Conservation (phyloP, 768 basidiomycete genomes). For the Leccinellum albellum region DNA sequence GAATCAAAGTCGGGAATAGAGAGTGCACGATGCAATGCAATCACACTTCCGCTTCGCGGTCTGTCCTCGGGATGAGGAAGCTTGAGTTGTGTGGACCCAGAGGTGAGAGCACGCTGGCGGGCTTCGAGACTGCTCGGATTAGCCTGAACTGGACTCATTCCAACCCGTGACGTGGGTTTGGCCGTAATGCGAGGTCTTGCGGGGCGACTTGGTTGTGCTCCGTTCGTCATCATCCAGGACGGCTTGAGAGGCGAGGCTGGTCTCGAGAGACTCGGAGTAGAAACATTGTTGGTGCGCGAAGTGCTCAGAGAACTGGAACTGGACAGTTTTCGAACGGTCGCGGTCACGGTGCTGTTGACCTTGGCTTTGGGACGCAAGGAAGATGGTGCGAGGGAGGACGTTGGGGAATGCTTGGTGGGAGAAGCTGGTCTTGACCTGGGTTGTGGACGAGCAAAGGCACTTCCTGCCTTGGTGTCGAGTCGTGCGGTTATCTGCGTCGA, state of each 20-base stretch:
- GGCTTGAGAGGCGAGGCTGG: constrained; percentile 38
- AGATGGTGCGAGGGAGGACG: constrained; percentile 26
- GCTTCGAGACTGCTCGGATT: constrained; percentile 17
- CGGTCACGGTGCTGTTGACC: constrained; percentile 55
- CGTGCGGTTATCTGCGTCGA: constrained; percentile 50
- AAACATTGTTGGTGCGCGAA: constrained; percentile 22
- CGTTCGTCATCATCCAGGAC: constrained; percentile 33
- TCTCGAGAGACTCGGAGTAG: constrained; percentile 42
- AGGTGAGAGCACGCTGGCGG: constrained; percentile 31
- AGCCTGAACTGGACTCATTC: constrained; percentile 5
- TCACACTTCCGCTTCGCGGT: constrained; percentile 30
- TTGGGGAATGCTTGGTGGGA: constrained; percentile 38
- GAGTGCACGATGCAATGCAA: constrained; percentile 23
- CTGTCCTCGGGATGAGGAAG: constrained; percentile 31
- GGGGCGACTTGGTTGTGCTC: constrained; percentile 23
- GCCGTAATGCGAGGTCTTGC: constrained; percentile 24
- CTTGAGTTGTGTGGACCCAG: constrained; percentile 21
- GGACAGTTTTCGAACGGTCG: constrained; percentile 33
- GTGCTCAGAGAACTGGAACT: constrained; percentile 20
- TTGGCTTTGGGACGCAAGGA: constrained; percentile 53
- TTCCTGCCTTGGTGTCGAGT: constrained; percentile 38
- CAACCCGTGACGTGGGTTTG: constrained; percentile 31
- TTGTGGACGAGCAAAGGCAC: constrained; percentile 28
- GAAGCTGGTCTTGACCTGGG: constrained; percentile 46
- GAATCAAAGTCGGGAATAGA: constrained; percentile 21